These are phyloP conservation scores for Diaporthe sp. DNA, from an alignment of 2,329 filamentous ascomycete species.

Conservation along the genomic window DNA sequence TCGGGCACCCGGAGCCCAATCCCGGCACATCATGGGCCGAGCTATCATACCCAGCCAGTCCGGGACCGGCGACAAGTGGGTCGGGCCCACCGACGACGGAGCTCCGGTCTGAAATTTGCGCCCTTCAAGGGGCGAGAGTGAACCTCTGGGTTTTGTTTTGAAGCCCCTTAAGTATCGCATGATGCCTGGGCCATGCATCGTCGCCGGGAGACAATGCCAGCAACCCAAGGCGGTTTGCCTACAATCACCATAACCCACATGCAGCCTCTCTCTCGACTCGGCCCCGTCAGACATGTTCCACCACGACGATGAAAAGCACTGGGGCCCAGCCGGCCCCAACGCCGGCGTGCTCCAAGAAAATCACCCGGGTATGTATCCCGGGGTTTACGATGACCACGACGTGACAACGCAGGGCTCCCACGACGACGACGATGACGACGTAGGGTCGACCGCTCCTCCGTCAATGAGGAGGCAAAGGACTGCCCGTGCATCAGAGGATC, in stretches of 20 bases:
- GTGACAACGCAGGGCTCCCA: not conserved
- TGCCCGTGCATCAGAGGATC: conserved; percentile 34
- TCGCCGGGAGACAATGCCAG: not conserved
- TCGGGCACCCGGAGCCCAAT: conserved; percentile 18
- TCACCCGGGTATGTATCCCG: not conserved
- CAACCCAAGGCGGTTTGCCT: not conserved
- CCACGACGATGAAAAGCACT: not conserved
- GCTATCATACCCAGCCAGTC: conserved; percentile 6
- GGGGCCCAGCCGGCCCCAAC: not conserved
- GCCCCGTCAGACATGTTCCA: not conserved
- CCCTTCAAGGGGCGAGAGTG: conserved; percentile 22
- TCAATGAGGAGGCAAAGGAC: conserved; percentile 30
- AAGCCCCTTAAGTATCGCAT: not conserved
- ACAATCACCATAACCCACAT: not conserved
- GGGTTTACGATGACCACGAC: conserved; percentile 14
- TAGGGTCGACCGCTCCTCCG: conserved; percentile 12
- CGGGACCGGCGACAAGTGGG: conserved; percentile 25
- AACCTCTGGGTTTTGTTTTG: not conserved
- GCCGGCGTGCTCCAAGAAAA: not conserved
- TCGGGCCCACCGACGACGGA: conserved; percentile 23
- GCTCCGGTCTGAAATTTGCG: conserved; percentile 28
- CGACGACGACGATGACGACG: conserved; percentile 17
- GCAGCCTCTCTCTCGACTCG: not conserved
- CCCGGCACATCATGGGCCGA: conserved; percentile 11
- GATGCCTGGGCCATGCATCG: not conserved